A percentile compares a stretch with the other conserved stretches of the same genome.
These are phyloP conservation scores for Dioscorea dumetorum DNA, from an alignment of 106 monocot genomes.

Conservation along the genomic window DNA sequence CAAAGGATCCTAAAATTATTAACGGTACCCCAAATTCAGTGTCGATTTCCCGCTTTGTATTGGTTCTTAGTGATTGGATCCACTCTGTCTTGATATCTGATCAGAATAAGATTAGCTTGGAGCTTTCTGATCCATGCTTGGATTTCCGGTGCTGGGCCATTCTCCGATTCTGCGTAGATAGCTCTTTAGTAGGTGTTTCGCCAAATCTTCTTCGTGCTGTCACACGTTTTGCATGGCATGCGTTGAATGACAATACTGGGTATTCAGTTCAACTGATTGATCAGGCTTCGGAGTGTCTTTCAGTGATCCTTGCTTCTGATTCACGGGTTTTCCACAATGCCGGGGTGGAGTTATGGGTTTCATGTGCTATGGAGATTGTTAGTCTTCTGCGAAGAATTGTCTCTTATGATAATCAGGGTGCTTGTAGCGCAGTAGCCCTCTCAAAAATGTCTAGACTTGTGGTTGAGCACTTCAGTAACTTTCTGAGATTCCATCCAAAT, in stretches of 20 bases:
- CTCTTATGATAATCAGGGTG: not conserved
- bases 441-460: constrained; percentile 28
- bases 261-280: constrained; percentile 20
- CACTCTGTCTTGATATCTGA: constrained; percentile 50
- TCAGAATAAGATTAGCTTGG: constrained; percentile 16
- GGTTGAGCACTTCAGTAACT: constrained; percentile 56
- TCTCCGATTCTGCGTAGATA: constrained; percentile 57
- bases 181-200: constrained; percentile 26
- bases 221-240: constrained; percentile 21
- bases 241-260: not conserved
- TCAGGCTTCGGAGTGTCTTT: constrained; percentile 38
- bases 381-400: constrained; percentile 33
- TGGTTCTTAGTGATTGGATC: constrained; percentile 56
- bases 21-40: constrained; percentile 14
- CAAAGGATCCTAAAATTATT: constrained; percentile 2
- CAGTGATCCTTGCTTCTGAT: constrained; percentile 39
- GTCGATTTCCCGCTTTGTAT: constrained; percentile 23
- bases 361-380: constrained; percentile 41
- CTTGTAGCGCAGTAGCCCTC: constrained; percentile 10
- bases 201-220: constrained; percentile 54
- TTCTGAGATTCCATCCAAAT: constrained; percentile 64
- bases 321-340: constrained; percentile 59
- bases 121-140: constrained; percentile 34
- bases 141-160: constrained; percentile 68
- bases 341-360: constrained; percentile 62